Conservation (phyloP, 345 rosid genomes). For the Boechera retrofracta region DNA sequence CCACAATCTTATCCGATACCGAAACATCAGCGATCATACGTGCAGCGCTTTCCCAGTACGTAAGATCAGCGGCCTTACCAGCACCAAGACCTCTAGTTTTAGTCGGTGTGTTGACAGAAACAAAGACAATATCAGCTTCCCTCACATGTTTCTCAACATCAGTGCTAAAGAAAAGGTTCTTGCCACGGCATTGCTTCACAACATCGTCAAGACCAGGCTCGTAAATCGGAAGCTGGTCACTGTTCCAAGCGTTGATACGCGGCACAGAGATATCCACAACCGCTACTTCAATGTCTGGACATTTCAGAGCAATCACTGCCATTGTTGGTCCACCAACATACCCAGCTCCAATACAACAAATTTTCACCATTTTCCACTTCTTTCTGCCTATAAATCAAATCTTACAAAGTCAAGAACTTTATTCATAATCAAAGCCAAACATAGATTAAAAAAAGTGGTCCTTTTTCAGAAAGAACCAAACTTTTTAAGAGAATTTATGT, state of each 20-base stretch:
- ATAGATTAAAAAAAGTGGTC: conserved; percentile 12
- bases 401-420: neutral
- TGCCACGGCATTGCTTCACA: conserved; percentile 72
- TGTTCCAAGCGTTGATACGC: conserved; percentile 72
- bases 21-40: conserved; percentile 88
- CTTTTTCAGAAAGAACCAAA: neutral
- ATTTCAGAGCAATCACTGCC: conserved; percentile 75
- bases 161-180: conserved; percentile 77
- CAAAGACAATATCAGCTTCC: conserved; percentile 81
- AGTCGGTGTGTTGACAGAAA: conserved; percentile 84
- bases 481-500: neutral
- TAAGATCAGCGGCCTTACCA: conserved; percentile 86
- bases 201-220: conserved; percentile 78
- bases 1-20: conserved; percentile 76
- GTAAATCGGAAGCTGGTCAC: conserved; percentile 68
- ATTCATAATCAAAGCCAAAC: neutral
- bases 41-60: conserved; percentile 92
- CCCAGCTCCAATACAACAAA: conserved; percentile 80
- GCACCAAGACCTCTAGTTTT: conserved; percentile 85
- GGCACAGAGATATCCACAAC: conserved; percentile 74
- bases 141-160: conserved; percentile 72
- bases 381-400: neutral
- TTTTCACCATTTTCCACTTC: conserved; percentile 61
- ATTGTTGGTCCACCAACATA: conserved; percentile 80
- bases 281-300: conserved; percentile 66